Evolutionary conservation across 176 grass and related monocot species (phyloP).

Genomic region (Lolium rigidum): DNA sequence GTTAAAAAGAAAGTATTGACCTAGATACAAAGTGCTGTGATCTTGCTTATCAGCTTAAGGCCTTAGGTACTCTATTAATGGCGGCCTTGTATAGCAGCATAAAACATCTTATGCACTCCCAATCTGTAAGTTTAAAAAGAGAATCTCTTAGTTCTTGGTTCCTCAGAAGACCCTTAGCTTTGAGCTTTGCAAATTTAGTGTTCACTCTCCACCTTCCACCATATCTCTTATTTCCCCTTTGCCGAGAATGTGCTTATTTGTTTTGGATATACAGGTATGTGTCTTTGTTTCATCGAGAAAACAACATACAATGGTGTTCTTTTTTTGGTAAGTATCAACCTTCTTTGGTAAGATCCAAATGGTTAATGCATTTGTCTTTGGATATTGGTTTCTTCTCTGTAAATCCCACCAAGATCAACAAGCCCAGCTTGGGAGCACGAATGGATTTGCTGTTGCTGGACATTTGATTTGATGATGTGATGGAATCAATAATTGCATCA

Average conservation of each 20-base stretch:
- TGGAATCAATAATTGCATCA: not conserved
- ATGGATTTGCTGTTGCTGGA: not conserved
- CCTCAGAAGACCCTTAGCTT: not conserved
- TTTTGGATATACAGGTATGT: not conserved
- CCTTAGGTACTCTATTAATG: not conserved
- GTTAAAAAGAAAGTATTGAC: too few relatives aligned
- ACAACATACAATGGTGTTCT: not conserved
- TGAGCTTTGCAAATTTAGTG: not conserved
- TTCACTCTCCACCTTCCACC: not conserved
- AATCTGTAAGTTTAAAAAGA: not conserved
- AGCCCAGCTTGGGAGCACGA: not conserved
- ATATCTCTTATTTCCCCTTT: not conserved
- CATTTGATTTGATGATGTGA: not conserved
- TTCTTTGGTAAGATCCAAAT: not conserved
- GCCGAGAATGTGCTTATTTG: constrained; percentile 9
- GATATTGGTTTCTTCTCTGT: not conserved
- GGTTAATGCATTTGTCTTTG: not conserved
- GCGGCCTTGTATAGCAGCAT: not conserved
- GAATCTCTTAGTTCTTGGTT: not conserved
- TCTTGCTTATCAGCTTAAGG: fast-evolving
- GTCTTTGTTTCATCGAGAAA: constrained; percentile 5
- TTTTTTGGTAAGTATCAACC: not conserved
- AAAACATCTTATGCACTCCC: not conserved
- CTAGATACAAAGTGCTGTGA: too few relatives aligned
- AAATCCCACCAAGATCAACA: constrained; percentile 27